phyloP scores from a whole-genome alignment of 2,329 filamentous ascomycete species.

The Lomentospora prolificans region DNA sequence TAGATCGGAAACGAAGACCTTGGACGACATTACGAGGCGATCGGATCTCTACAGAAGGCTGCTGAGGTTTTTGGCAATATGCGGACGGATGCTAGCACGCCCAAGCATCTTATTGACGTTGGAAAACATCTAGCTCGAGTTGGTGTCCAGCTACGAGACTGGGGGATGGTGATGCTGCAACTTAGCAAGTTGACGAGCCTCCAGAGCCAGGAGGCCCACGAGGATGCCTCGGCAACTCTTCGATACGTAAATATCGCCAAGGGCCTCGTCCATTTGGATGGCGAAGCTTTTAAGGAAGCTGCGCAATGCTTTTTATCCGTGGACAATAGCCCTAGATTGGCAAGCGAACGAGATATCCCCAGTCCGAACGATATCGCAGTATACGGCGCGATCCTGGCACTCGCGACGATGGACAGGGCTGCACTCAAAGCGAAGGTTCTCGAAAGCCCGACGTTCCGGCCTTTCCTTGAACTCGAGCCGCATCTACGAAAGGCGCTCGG shows the following conservation, averaged over 20 bases:
- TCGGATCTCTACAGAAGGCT: conserved; percentile 63
- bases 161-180: conserved; percentile 54
- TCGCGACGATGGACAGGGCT: conserved; percentile 77
- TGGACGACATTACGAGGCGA: conserved; percentile 70
- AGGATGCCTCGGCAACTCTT: conserved; percentile 18
- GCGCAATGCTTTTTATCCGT: conserved; percentile 9
- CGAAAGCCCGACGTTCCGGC: conserved; percentile 71
- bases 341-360: conserved; percentile 42
- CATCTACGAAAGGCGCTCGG: conserved; percentile 86
- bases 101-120: conserved; percentile 76
- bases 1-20: conserved; percentile 94
- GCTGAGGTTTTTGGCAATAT: conserved; percentile 74
- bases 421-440: conserved; percentile 69
- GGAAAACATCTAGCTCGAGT: conserved; percentile 69
- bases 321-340: not conserved
- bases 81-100: conserved; percentile 79
- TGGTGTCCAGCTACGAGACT: conserved; percentile 67
- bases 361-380: conserved; percentile 83
- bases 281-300: conserved; percentile 35
- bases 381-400: conserved; percentile 81
- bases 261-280: conserved; percentile 51
- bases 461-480: conserved; percentile 83
- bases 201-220: conserved; percentile 34
- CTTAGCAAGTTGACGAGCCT: conserved; percentile 53
- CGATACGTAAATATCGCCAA: conserved; percentile 1